phyloP scores from a whole-genome alignment of 164 flowering plant genomes.

The Vitis amurensis region DNA sequence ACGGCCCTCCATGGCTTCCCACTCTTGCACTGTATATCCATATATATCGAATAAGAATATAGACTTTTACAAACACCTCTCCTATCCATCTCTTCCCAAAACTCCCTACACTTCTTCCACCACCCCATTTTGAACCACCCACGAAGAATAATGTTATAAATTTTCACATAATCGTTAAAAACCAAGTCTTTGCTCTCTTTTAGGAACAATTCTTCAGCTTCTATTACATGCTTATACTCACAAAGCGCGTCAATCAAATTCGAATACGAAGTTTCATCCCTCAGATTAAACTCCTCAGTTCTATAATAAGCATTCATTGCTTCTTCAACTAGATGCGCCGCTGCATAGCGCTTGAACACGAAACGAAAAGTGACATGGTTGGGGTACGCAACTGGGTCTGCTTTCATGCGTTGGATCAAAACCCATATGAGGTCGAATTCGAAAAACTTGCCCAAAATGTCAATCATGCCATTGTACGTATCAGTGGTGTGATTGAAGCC shows the following conservation, averaged over 20 bases:
- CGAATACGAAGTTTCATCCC: conserved; percentile 59
- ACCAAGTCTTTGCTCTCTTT: conserved; percentile 19
- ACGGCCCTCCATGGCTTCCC: conserved; percentile 89
- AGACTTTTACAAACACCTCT: conserved; percentile 60
- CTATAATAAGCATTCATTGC: conserved; percentile 49
- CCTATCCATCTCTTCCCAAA: conserved; percentile 88
- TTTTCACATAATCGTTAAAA: conserved; percentile 41
- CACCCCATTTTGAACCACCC: conserved; percentile 84
- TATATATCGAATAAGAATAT: conserved; percentile 81
- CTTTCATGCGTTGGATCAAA: conserved; percentile 49
- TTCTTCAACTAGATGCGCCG: conserved; percentile 72
- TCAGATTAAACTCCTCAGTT: conserved; percentile 54
- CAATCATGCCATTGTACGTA: conserved; percentile 69
- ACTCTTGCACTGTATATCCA: conserved; percentile 78
- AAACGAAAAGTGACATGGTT: conserved; percentile 70
- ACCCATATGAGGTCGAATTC: conserved; percentile 68
- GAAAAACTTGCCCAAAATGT: conserved; percentile 78
- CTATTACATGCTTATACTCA: conserved; percentile 84
- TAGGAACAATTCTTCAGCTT: conserved; percentile 73
- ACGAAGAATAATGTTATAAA: conserved; percentile 72
- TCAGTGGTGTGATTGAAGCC: conserved; percentile 55
- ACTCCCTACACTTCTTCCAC: conserved; percentile 89
- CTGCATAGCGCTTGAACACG: conserved; percentile 72
- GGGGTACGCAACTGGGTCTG: conserved; percentile 28
- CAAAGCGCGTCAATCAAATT: conserved; percentile 85